phyloP scores from a whole-genome alignment of 139 green algal species.

The Auxenochlorella pyrenoidosa region DNA sequence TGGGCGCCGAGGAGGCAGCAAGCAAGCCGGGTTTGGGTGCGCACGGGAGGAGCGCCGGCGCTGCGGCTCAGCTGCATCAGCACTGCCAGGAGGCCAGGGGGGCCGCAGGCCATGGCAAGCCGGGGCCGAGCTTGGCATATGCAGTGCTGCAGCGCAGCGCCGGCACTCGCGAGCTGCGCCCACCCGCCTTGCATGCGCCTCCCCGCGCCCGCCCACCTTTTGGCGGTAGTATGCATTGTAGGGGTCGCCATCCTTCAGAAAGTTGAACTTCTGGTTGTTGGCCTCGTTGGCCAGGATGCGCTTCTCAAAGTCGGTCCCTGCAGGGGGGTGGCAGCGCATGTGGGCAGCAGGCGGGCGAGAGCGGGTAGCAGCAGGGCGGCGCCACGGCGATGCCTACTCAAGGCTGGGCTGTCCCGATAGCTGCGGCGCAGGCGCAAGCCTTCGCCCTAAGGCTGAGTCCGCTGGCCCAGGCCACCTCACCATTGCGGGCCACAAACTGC shows the following conservation, averaged over 20 bases:
- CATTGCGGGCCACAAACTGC: constrained; percentile 96
- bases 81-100: too few relatives aligned
- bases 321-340: not conserved
- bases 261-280: constrained; percentile 98
- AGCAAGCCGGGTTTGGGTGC: not conserved
- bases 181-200: too few relatives aligned
- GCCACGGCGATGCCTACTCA: not conserved
- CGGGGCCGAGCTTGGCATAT: too few relatives aligned
- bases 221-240: constrained; percentile 96
- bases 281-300: constrained; percentile 92
- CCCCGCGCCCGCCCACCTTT: not conserved
- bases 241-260: constrained; percentile 89
- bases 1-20: not conserved
- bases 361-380: not conserved
- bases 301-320: constrained; percentile 93
- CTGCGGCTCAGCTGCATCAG: not conserved
- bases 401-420: not conserved
- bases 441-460: too few relatives aligned
- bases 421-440: not conserved
- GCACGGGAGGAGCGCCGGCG: not conserved
- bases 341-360: too few relatives aligned
- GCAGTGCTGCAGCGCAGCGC: too few relatives aligned
- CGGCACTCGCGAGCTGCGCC: too few relatives aligned
- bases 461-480: constrained; percentile 48
- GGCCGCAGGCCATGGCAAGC: too few relatives aligned